Evolutionary conservation across 2,329 filamentous ascomycete species (phyloP).

Genomic region (Aspergillus quadricinctus): DNA sequence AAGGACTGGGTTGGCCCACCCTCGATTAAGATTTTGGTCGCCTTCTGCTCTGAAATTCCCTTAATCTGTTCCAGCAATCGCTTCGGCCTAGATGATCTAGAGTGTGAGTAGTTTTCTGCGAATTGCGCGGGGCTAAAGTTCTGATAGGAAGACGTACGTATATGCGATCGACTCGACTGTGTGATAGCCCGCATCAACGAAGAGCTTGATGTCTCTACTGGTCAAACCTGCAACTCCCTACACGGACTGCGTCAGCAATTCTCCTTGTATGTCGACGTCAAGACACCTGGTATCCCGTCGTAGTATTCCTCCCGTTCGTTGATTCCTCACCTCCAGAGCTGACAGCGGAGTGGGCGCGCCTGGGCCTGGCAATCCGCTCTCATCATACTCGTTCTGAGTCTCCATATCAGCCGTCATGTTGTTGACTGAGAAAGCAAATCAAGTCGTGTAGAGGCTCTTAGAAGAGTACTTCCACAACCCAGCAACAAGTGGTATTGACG

Average conservation of each 20-base stretch:
- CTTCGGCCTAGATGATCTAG: constrained; percentile 48
- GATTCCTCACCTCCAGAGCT: constrained; percentile 69
- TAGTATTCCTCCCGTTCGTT: neutral
- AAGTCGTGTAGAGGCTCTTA: neutral
- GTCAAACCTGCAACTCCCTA: constrained; percentile 85
- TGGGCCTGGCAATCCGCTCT: constrained; percentile 70
- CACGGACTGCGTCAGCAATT: constrained; percentile 8
- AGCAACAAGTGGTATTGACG: neutral
- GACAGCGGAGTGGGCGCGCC: constrained; percentile 88
- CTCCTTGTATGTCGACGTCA: neutral
- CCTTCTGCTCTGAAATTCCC: constrained; percentile 96
- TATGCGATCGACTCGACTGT: constrained; percentile 96
- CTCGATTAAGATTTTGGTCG: constrained; percentile 83
- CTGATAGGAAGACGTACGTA: constrained; percentile 52
- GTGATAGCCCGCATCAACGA: constrained; percentile 88
- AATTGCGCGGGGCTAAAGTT: neutral
- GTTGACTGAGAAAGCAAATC: neutral
- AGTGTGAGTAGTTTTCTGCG: neutral
- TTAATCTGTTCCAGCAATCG: constrained; percentile 90
- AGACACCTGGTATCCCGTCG: neutral
- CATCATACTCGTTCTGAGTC: constrained; percentile 70
- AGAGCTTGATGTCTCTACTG: constrained; percentile 90
- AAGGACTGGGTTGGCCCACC: constrained; percentile 51
- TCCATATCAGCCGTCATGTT: constrained; percentile 52
- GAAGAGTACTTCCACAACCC: neutral